Percentiles rank a stretch among this genome's conserved stretches.
These are phyloP conservation scores for Penicillium expansum DNA, from an alignment of 2,329 filamentous ascomycete species.

Conservation along the genomic window DNA sequence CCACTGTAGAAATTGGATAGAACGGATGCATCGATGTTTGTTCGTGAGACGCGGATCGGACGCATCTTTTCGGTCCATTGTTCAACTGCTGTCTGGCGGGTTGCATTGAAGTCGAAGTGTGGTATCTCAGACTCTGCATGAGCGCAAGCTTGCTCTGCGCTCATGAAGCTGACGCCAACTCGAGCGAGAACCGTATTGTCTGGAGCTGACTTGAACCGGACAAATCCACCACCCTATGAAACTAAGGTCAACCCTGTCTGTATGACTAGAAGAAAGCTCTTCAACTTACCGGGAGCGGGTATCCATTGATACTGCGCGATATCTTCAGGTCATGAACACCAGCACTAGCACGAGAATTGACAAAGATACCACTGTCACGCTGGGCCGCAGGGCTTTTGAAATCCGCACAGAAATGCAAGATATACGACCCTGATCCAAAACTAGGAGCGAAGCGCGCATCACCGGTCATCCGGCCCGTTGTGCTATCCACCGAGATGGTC, in stretches of 20 bases:
- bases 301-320: conserved; percentile 57
- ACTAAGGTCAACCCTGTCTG: conserved; percentile 19
- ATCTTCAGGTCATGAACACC: conserved; percentile 55
- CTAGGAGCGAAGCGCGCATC: conserved; percentile 61
- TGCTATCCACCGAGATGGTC: conserved; percentile 55
- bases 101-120: conserved; percentile 58
- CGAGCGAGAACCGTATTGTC: conserved; percentile 58
- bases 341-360: conserved; percentile 58
- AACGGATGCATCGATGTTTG: conserved; percentile 29
- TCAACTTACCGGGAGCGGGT: conserved; percentile 44
- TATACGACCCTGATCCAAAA: conserved; percentile 62
- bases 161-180: conserved; percentile 68
- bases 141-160: conserved; percentile 61
- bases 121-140: conserved; percentile 68
- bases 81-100: conserved; percentile 51
- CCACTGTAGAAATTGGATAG: conserved; percentile 65
- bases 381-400: conserved; percentile 56
- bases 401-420: conserved; percentile 65
- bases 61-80: conserved; percentile 59
- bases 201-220: conserved; percentile 56
- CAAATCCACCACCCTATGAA: conserved; percentile 59
- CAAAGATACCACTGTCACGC: conserved; percentile 61
- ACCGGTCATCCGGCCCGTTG: conserved; percentile 61
- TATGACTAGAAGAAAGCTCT: neutral
- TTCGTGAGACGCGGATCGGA: conserved; percentile 37